Conservation (phyloP, 1,139 yeast genomes). For the Kodamaea sp. region DNA sequence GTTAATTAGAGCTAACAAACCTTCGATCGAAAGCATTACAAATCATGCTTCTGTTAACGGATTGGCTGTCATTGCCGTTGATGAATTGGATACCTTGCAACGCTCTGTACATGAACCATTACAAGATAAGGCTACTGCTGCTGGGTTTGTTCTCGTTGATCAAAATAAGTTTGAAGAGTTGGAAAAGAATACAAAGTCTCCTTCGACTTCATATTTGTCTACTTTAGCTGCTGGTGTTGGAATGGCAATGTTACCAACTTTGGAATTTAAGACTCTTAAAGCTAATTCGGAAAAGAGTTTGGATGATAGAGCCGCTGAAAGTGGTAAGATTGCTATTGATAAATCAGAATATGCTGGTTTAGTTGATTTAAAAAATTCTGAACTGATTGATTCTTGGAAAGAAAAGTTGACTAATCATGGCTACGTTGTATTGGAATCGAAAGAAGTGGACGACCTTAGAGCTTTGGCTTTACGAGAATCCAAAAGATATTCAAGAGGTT, state of each 20-base stretch:
- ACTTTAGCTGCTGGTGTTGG: conserved; percentile 24
- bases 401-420: conserved; percentile 6
- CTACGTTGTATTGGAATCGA: conserved; percentile 5
- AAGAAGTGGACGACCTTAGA: conserved; percentile 7
- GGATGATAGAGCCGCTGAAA: conserved; percentile 22
- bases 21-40: conserved; percentile 31
- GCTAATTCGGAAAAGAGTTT: conserved; percentile 7
- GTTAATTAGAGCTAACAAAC: conserved; percentile 34
- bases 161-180: conserved; percentile 11
- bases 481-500: conserved; percentile 6
- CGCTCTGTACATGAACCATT: conserved; percentile 7
- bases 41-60: conserved; percentile 29
- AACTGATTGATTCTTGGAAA: no score
- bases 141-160: conserved; percentile 10
- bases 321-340: conserved; percentile 35
- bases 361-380: neutral
- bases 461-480: no score
- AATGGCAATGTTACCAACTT: conserved; percentile 16
- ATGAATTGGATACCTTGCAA: conserved; percentile 21
- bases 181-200: conserved; percentile 17
- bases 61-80: conserved; percentile 25
- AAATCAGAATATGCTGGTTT: conserved; percentile 20
- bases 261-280: conserved; percentile 20
- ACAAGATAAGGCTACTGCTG: conserved; percentile 13
- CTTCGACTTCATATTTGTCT: conserved; percentile 15